Base-by-base conservation (phyloP, 129 eudicot genomes). In the Logfia minima region DNA sequence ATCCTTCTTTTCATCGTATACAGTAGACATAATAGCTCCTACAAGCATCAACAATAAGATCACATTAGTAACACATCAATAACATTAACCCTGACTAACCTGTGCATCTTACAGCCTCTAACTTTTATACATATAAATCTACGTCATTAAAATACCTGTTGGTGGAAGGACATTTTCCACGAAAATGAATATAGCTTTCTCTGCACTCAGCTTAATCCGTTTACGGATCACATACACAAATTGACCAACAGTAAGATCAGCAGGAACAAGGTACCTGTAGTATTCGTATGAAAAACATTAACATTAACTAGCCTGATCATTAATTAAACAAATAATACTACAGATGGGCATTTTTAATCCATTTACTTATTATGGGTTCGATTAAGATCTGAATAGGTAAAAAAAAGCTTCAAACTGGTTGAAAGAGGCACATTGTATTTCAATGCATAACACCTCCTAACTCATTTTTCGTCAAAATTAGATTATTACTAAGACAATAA, bases 151-250 rank as follows among this genome's bases (percentile, higher is more conserved):
- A 58, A 26, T 80, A 90, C 96, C 96, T 75, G 92, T 86, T 19
- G 96, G 92, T 74, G 96, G 96, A 66, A 90, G 87, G 35, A 84
- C 90, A 56, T 87, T 90, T 18, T 90, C 90, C 68, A 90, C 92
- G 23, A 90, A 90, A 26, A 90, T 84, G 63, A 90, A 90, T 6
- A 88, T 90, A 28, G 92, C 96, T 62, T 90, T 90, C 58, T 88
- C 90, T 9, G 96, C 89, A 70, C 89, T 88, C 67, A 90, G 81
- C 66, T 90, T 88, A 17, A 90, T 90, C 68, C 92, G 80, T 80
- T 90, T 90, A 53, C 92, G 92, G 4, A 88, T 84, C 63, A 90
- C 96, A 53, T 90, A 90, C 51, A 88, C 96, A 74, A 90, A 90
- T 37, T 90, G 92, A 52, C 96, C 96, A 31, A 90, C 89, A 10